Percentiles rank a stretch among this genome's conserved stretches.
Conservation (phyloP, 345 rosid species). For the Clarkia xantiana region DNA sequence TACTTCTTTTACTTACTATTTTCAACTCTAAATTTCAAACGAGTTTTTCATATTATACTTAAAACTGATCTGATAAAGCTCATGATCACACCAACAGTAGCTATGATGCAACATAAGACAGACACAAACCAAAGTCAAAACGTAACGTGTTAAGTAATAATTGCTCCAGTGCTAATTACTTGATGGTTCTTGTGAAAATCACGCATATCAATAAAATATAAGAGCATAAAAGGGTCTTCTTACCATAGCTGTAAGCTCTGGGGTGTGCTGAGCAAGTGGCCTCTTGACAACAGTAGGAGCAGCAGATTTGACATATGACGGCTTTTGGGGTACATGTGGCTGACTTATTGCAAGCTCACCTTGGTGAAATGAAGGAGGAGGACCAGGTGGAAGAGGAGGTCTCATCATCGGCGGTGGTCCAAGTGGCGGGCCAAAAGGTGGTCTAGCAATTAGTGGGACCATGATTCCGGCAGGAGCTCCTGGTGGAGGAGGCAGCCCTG, state of each 20-base stretch:
- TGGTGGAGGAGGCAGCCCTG: conserved; percentile 38
- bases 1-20: no score
- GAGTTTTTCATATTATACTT: no score
- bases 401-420: conserved; percentile 89
- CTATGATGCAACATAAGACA: no score
- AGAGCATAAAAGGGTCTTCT: conserved; percentile 10
- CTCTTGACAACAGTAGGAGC: conserved; percentile 95
- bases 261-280: conserved; percentile 96
- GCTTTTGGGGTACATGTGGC: conserved; percentile 54
- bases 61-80: no score
- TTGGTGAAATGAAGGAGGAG: conserved; percentile 52
- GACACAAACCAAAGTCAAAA: no score
- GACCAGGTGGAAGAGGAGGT: conserved; percentile 96
- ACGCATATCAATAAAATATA: neutral
- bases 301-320: conserved; percentile 93
- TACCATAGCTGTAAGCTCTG: conserved; percentile 95
- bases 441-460: conserved; percentile 61
- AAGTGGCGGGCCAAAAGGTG: conserved; percentile 78
- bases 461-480: conserved; percentile 46
- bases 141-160: no score
- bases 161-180: no score
- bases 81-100: no score
- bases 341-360: conserved; percentile 31
- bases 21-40: no score
- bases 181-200: conserved; percentile 1